Percentiles rank a stretch among this genome's conserved stretches.
phyloP scores from a whole-genome alignment of 768 basidiomycete species.

The Lactifluus volemus region DNA sequence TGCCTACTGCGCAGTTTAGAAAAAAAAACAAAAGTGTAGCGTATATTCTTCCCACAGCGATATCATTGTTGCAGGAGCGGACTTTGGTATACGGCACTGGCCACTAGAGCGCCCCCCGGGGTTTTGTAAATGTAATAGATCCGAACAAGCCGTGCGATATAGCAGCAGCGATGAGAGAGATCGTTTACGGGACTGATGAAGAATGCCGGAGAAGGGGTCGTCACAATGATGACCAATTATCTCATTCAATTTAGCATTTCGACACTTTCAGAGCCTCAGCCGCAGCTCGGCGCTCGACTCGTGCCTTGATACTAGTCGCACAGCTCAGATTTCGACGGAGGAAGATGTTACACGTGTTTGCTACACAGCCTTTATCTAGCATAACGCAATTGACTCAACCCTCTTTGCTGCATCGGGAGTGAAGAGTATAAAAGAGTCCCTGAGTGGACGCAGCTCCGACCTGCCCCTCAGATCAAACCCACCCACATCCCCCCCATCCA shows the following conservation, averaged over 20 bases:
- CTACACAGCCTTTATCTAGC: neutral
- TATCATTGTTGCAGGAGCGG: neutral
- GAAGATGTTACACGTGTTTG: conserved; percentile 7
- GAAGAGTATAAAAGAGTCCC: neutral
- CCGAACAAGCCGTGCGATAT: too few relatives aligned
- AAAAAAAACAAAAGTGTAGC: neutral
- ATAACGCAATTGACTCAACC: conserved; percentile 8
- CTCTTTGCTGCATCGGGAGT: neutral
- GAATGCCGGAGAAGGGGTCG: too few relatives aligned
- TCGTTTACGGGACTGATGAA: too few relatives aligned
- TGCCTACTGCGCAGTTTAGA: neutral
- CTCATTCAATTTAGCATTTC: too few relatives aligned
- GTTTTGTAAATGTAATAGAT: too few relatives aligned
- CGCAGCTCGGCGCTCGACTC: neutral
- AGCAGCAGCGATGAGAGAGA: too few relatives aligned
- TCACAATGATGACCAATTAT: too few relatives aligned
- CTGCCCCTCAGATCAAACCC: neutral
- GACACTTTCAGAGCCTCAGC: too few relatives aligned
- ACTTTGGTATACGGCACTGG: too few relatives aligned
- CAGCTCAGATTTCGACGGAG: neutral
- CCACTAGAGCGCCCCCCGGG: conserved; percentile 1
- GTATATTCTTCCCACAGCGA: too few relatives aligned
- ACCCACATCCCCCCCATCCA: neutral
- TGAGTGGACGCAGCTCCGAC: neutral
- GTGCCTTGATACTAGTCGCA: neutral